Base-by-base conservation (phyloP, 495 filamentous ascomycete genomes). In the Chaetomium cochliodes region DNA sequence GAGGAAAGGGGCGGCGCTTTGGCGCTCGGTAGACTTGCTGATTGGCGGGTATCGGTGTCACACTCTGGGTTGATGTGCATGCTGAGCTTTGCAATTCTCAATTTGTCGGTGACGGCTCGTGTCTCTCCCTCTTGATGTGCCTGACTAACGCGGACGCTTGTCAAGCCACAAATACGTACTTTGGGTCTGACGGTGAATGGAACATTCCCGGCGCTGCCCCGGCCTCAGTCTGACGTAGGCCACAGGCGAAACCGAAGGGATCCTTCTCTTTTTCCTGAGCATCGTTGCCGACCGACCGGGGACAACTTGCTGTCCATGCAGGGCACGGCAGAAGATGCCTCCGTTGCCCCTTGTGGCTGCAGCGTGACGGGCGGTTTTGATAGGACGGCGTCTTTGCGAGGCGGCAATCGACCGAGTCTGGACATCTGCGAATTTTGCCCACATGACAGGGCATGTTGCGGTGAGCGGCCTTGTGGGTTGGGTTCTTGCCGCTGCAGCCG, bases 101-200 rank as follows among this genome's bases (percentile, higher is more conserved):
- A 37, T 37, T 37, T 37, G 41, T 20, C 15, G 18, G 62, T 42
- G 2, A 41, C 39, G 44, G 30, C 26, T 25, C 58, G 25, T 23
- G 28, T 60, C 33, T 44, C 41, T 44, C 41, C 41, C 41, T 44
- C 41, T 44, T 12, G 5, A 37, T 37, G 63, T 65, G 59, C 63
- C 63, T 65, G 63, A 65, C 63, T 65, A 65, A 60, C 53, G 63
- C 33, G 33, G 47, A 37, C 47, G 23, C 63, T 54, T 60, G 56
- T 37, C 37, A 49, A n/a, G 51, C 8, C 42, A 33, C 37, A n/a
- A 26, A n/a, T 6, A 4, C n/a, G 12, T 16, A 5, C 44, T 11
- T 25, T 13, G 39, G 46, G 16, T 18, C 41, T 11, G 41, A 44
- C 41, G 41, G 15, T 18, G 41, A 44, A 18, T 3, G 13, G 16